Evolutionary conservation across 495 filamentous ascomycete genomes (phyloP), one percentile per base, ranked within the genome.

Genomic region (Xylaria palmicola): DNA sequence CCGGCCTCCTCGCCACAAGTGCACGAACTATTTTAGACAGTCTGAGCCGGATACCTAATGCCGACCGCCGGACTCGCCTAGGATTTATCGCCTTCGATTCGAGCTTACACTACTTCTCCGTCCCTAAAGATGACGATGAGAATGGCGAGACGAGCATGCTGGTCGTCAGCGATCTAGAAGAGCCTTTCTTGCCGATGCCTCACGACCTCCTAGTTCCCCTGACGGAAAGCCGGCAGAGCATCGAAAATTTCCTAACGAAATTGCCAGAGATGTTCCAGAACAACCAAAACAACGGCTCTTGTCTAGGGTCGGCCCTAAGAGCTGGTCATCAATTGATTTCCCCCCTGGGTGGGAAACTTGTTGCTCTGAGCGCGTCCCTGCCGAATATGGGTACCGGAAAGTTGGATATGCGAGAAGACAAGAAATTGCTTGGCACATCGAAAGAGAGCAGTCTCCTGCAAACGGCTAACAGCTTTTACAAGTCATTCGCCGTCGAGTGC

Each of bases 401-500:
- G 72, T 84, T 98, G 53, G 90, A 95, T 27, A 90, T 93, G 86
- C 83, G 94, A 63, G 94, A 98, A 76, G 93, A 98, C 72, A 97
- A 97, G 82, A 97, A 97, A 75, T 75, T 96, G 17, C 84, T 98
- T 5, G 94, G 94, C 59, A 98, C 94, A 3, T 91, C 85, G 71
- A 97, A 97, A 74, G 94, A 98, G 69, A 90, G 83, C 65, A 79
- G 79, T 55, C 81, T 98, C 30, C 79, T 98, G 49, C 93, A 97
- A 70, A 98, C 95, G 0, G 90, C 83, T 12, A 96, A 89, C 77
- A 89, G 90, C 63, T 98, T 98, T 74, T 98, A 98, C 83, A 98
- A 98, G 80, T 96, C 91, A 70, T 98, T 98, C 72, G 94, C 94
- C 2, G 95, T 98, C 6, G 94, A 98, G 70, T 98, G 94, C 73